Percentiles rank a stretch among this genome's conserved stretches.
phyloP scores from a whole-genome alignment of 352 stramenopile genomes.

The Sclerospora graminicola region DNA sequence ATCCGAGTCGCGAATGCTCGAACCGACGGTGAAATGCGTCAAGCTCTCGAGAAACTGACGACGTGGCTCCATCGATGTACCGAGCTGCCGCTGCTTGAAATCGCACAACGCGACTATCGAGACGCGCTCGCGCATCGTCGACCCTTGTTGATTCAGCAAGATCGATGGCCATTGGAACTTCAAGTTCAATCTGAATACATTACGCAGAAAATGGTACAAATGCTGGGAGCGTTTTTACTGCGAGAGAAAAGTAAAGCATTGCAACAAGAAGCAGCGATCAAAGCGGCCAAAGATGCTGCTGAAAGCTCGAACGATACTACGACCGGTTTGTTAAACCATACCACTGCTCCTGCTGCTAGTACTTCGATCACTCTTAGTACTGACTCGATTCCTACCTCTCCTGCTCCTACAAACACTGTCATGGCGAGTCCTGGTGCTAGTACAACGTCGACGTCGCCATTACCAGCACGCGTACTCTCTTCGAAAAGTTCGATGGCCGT shows the following conservation, averaged over 20 bases:
- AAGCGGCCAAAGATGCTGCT: neutral
- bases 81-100: constrained; percentile 34
- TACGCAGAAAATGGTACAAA: constrained; percentile 39
- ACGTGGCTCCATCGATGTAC: constrained; percentile 45
- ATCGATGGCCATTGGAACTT: constrained; percentile 40
- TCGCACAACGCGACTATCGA: constrained; percentile 47
- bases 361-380: neutral
- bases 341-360: neutral
- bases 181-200: constrained; percentile 51
- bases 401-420: too few species aligned
- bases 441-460: constrained; percentile 3
- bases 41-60: constrained; percentile 42
- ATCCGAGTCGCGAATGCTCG: constrained; percentile 33
- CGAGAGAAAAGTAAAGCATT: constrained; percentile 19
- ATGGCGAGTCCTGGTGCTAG: too few species aligned
- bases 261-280: constrained; percentile 7
- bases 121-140: constrained; percentile 29
- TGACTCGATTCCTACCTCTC: neutral
- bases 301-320: neutral
- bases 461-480: constrained; percentile 1
- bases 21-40: constrained; percentile 43
- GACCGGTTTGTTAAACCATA: neutral
- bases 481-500: constrained; percentile 16
- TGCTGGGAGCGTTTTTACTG: constrained; percentile 24
- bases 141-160: constrained; percentile 24